Evolutionary conservation across 805 yeast species (phyloP).

Genomic region (Metschnikowia amazonensis): DNA sequence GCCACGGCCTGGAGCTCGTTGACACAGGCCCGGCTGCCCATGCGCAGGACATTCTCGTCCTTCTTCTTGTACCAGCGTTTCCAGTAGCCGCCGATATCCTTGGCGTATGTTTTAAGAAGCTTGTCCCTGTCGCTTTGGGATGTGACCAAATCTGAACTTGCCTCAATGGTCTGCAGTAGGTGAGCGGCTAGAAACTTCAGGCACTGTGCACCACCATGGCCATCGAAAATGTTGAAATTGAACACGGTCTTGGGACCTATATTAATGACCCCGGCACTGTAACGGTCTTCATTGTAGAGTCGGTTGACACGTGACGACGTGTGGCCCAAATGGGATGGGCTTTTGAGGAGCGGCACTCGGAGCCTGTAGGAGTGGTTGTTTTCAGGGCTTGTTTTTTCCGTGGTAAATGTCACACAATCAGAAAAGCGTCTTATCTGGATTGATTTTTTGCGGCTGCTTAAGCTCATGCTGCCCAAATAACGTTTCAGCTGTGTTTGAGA

Average conservation of each 20-base stretch:
- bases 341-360: slow-evolving; percentile 54
- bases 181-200: slow-evolving; percentile 54
- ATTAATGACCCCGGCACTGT: slow-evolving; percentile 58
- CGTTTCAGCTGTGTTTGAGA: too few relatives aligned
- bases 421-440: slow-evolving; percentile 12
- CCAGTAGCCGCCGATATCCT: slow-evolving; percentile 82
- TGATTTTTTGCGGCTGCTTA: too few relatives aligned
- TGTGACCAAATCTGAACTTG: slow-evolving; percentile 7
- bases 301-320: slow-evolving; percentile 72
- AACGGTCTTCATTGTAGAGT: slow-evolving; percentile 75
- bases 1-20: slow-evolving; percentile 13
- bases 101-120: slow-evolving; percentile 52
- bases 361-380: slow-evolving; percentile 27
- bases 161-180: slow-evolving; percentile 53
- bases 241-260: slow-evolving; percentile 37
- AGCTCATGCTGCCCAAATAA: too few relatives aligned
- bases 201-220: slow-evolving; percentile 88
- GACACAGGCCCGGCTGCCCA: slow-evolving; percentile 19
- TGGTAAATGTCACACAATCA: slow-evolving; percentile 27
- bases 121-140: slow-evolving; percentile 33
- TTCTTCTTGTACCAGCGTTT: slow-evolving; percentile 59
- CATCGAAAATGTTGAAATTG: slow-evolving; percentile 79
- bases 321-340: slow-evolving; percentile 80
- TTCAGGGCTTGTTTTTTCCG: slow-evolving; percentile 19
- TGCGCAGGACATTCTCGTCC: slow-evolving; percentile 26